Evolutionary conservation across 2,329 filamentous ascomycete genomes (phyloP), one percentile per base, ranked within the genome.

Genomic region (Pseudocercospora musae): DNA sequence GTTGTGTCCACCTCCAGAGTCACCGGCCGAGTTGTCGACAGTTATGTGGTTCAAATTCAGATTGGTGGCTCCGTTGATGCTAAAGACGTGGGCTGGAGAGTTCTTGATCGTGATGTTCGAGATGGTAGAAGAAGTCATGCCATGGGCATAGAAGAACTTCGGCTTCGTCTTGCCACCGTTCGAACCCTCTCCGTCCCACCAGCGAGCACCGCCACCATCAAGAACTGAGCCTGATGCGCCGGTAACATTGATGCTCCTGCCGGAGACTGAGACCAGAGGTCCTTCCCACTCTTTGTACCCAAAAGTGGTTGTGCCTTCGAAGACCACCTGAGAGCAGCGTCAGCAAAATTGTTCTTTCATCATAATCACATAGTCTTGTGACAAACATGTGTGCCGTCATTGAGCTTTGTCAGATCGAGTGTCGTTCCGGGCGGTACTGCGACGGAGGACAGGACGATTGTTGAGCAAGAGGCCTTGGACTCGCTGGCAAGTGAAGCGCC

Each of bases 271-370:
- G 68, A 90, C 80, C 13, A 90, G 78, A 49, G 87, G 87, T 0
- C 87, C 87, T 1, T 73, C 72, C 87, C 87, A 90, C 68, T 87
- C 82, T 66, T 84, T 78, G 76, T 88, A 89, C 13, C 80, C 87
- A 69, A 87, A 90, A 57, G 83, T 85, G 18, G 87, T 89, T 11
- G 79, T 84, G 44, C 88, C 88, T 62, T 84, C 74, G 74, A 89
- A 89, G 68, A 83, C 84, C 64, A 89, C 80, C 76, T 79, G 54
- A 18, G 42, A 15, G 18, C 40, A 21, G 62, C 7, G 23, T 13
- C 23, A 25, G 9, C 46, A 13, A 23, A n/a, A 18, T n/a, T 3
- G 8, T 40, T 15, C 37, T 40, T 40, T 18, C 3, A 3, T 40
- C 15, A 9, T 15, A 9, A 7, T 37, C 13, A 37, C 13, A n/a